Evolutionary conservation across 176 grass and related monocot genomes (phyloP).

Genomic region (Musa schizocarpa): DNA sequence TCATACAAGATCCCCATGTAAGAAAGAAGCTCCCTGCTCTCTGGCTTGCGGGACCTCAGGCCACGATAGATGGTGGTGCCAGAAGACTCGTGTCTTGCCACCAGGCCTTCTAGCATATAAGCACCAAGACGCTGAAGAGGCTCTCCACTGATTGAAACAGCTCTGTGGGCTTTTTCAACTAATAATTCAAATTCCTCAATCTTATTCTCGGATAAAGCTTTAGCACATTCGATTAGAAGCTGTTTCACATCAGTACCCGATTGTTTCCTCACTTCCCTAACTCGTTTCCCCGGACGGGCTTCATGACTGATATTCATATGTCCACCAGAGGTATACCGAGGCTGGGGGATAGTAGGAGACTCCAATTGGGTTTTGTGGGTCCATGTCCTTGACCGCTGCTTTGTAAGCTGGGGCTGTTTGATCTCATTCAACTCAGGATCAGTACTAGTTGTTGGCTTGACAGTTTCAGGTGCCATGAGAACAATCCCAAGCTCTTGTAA

Average conservation of each 20-base stretch:
- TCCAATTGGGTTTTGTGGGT: conserved; percentile 44
- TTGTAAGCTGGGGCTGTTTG: conserved; percentile 44
- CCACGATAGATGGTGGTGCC: conserved; percentile 82
- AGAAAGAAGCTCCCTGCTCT: conserved; percentile 78
- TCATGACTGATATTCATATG: conserved; percentile 37
- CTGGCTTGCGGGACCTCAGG: conserved; percentile 55
- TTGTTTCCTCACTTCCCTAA: conserved; percentile 44
- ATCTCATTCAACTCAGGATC: conserved; percentile 44
- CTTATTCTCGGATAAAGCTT: conserved; percentile 60
- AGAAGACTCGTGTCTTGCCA: conserved; percentile 70
- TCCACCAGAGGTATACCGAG: conserved; percentile 30
- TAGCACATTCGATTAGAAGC: conserved; percentile 53
- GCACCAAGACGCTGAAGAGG: conserved; percentile 79
- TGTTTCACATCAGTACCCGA: conserved; percentile 46
- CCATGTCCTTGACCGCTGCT: conserved; percentile 63
- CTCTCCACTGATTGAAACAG: conserved; percentile 76
- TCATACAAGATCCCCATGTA: conserved; percentile 86
- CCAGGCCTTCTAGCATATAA: conserved; percentile 86
- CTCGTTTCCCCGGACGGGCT: conserved; percentile 57
- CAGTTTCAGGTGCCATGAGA: conserved; percentile 81
- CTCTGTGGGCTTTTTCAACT: conserved; percentile 43
- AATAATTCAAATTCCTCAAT: conserved; percentile 61
- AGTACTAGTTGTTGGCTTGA: conserved; percentile 37
- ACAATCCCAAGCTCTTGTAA: conserved; percentile 70
- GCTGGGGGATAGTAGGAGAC: conserved; percentile 20